A percentile compares a stretch with the other conserved stretches of the same genome.
Evolutionary conservation across 345 rosid species (phyloP).

Genomic region (Hypericum androsaemum): DNA sequence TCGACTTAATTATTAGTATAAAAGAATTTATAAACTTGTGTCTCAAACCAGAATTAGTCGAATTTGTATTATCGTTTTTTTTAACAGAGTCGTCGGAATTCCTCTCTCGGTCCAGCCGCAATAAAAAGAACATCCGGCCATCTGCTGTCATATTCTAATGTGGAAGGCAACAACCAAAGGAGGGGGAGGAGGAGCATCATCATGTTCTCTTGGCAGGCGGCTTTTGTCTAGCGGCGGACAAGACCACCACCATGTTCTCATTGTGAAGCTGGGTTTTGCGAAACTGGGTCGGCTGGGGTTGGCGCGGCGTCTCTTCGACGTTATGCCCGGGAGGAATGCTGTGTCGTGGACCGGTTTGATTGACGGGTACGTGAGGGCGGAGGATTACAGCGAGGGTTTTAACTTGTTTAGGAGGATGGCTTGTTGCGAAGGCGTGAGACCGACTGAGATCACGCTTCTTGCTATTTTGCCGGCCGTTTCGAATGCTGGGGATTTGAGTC

Average conservation of each 20-base stretch:
- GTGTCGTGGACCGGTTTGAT: slow-evolving; percentile 16
- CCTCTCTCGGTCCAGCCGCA: no score
- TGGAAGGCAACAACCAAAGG: no score
- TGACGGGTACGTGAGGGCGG: not conserved
- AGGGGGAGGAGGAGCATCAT: no score
- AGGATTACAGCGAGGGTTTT: not conserved
- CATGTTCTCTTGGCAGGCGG: no score
- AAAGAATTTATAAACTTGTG: no score
- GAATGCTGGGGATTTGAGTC: slow-evolving; percentile 9
- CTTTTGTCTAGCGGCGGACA: no score
- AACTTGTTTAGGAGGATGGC: slow-evolving; percentile 1
- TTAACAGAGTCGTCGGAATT: no score
- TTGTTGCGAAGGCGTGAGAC: not conserved
- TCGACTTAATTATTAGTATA: no score
- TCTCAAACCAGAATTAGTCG: no score
- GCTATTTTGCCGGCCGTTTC: not conserved
- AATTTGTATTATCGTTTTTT: no score
- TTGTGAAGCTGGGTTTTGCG: slow-evolving; percentile 47
- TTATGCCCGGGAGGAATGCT: slow-evolving; percentile 11
- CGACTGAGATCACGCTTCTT: not conserved
- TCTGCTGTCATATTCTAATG: no score
- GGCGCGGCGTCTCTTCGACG: slow-evolving; percentile 11
- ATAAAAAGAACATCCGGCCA: no score
- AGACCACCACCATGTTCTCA: slow-evolving; percentile 54
- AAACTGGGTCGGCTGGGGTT: slow-evolving; percentile 6